Evolutionary conservation across 202 grass and related monocot genomes (phyloP), one percentile per base, ranked within the genome.

Genomic region (Saccharum hybrid): DNA sequence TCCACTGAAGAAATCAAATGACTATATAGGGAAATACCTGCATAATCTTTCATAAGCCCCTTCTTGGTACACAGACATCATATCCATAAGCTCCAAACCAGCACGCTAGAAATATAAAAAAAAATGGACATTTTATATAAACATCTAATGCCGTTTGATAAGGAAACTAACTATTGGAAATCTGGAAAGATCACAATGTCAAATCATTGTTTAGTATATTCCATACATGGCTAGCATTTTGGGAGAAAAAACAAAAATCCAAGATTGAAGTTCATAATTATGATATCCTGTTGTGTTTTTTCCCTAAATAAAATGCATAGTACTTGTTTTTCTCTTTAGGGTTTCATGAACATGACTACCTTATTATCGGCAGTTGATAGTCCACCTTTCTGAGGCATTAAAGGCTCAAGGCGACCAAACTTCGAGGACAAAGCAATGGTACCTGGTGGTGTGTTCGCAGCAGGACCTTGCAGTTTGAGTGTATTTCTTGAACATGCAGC

Each of bases 1-100:
- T 70, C 52, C 14, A 70, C 23, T n/a, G 14, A 70, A 60, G 5
- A 60, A 71, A 60, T 71, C 37, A 59, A 41, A 28, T 86, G 54
- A 84, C 30, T 37, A 67, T 38, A 69, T 70, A 79, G 75, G 11
- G 30, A 74, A 33, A 78, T 80, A 93, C 95, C 96, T 99, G 93
- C 96, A 99, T 61, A 99, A 85, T 74, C 93, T 93, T 86, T 99
- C 96, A 49, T 96, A 99, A 74, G 96, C 93, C 74, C 96, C 96
- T 88, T 99, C 96, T 96, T 99, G 96, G 89, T 99, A 99, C 48
- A 99, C 89, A 45, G 96, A 96, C 96, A 99, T 96, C 87, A 99
- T 82, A 87, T 99, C 96, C 96, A 99, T 99, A 83, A 99, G 96
- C 83, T 99, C 96, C 86, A 99, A 96, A 76, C 96, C 96, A 89